A percentile compares a stretch with the other conserved stretches of the same genome.
Conservation (phyloP, 208 protist species). For the Leishmania guyanensis region DNA sequence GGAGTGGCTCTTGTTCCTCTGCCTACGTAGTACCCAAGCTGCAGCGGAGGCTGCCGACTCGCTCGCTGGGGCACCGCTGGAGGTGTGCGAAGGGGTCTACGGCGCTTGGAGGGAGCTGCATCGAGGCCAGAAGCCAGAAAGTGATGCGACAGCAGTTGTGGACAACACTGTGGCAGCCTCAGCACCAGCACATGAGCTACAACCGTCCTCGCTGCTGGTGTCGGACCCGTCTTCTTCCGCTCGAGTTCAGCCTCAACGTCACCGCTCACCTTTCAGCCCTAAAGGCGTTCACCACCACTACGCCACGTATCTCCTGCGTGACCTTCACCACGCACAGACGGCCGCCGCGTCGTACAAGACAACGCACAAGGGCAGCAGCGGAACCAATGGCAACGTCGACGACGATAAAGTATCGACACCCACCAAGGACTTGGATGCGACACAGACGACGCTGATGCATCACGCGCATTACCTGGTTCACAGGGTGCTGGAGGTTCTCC, state of each 20-base stretch:
- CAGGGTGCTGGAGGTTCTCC: constrained; percentile 27
- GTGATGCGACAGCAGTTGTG: not conserved
- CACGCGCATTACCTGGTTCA: constrained; percentile 18
- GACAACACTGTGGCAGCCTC: not conserved
- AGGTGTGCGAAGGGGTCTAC: constrained; percentile 30
- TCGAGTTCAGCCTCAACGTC: not conserved
- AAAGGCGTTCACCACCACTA: constrained; percentile 26
- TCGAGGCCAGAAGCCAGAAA: not conserved
- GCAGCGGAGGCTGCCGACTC: not conserved
- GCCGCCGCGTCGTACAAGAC: not conserved
- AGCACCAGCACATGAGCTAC: not conserved
- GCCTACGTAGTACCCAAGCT: constrained; percentile 11
- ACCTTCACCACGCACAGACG: not conserved
- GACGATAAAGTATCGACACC: not conserved
- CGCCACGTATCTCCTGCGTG: constrained; percentile 4
- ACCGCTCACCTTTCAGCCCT: constrained; percentile 9
- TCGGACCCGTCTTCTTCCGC: not conserved
- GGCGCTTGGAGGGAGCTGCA: constrained; percentile 15
- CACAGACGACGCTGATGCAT: not conserved
- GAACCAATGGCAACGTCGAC: not conserved
- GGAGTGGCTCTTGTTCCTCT: constrained; percentile 27
- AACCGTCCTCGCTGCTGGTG: not conserved
- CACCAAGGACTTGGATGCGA: not conserved
- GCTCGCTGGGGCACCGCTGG: constrained; percentile 7
- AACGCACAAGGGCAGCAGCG: not conserved